Percentiles rank a stretch among this genome's conserved stretches.
These are phyloP conservation scores for Musa itinerans DNA, from an alignment of 176 grass and related monocot genomes.

Conservation along the genomic window DNA sequence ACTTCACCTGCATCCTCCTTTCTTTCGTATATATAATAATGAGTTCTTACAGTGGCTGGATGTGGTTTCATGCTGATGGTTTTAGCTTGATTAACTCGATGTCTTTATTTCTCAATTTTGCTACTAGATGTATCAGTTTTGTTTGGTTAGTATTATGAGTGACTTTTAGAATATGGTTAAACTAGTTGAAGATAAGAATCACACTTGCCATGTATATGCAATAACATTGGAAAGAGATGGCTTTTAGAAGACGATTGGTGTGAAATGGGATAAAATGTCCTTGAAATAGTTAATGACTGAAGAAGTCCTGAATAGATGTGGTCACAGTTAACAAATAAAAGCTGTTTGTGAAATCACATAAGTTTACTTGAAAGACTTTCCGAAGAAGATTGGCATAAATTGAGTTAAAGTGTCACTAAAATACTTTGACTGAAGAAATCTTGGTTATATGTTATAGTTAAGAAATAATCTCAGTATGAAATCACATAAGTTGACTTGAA, in stretches of 20 bases:
- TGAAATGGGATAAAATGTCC: not conserved
- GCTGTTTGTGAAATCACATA: too few species aligned
- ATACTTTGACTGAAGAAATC: not conserved
- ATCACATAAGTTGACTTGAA: too few species aligned
- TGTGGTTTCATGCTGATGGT: too few species aligned
- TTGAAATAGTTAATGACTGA: not conserved
- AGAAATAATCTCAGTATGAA: not conserved
- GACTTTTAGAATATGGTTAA: too few species aligned
- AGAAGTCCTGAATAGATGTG: not conserved
- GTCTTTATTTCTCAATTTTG: too few species aligned
- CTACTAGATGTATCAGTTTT: too few species aligned
- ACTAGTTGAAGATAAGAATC: too few species aligned
- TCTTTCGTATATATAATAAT: not conserved
- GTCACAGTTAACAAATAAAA: not conserved
- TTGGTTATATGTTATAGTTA: not conserved
- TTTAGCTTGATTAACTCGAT: too few species aligned
- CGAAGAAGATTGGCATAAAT: not conserved
- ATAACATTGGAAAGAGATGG: too few species aligned
- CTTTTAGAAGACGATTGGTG: not conserved
- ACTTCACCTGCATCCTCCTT: not conserved
- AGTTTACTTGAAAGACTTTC: not conserved
- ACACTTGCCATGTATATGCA: not conserved
- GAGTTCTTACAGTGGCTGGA: too few species aligned
- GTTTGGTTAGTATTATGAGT: too few species aligned
- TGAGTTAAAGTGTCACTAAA: not conserved